Percentiles rank a stretch among this genome's conserved stretches.
These are phyloP conservation scores for Aspergillus leporis DNA, from an alignment of 495 filamentous ascomycete species.

Conservation along the genomic window DNA sequence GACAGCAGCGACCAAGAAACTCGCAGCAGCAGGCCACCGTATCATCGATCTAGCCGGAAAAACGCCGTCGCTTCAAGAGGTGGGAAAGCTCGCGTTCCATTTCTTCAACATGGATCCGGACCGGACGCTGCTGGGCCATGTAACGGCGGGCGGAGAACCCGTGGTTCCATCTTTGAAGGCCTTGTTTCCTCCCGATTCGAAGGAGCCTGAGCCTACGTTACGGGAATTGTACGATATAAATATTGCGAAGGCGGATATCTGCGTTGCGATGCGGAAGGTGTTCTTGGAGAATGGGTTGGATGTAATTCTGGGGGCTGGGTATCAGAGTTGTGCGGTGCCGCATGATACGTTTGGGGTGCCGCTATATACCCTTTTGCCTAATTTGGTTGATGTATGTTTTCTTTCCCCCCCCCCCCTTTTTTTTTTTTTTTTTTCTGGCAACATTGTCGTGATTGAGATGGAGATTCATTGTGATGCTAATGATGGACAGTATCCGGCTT, in stretches of 20 bases:
- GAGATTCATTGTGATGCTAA: constrained; percentile 7
- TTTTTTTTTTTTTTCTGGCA: not conserved
- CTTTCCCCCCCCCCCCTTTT: too few relatives aligned
- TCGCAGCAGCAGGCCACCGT: constrained; percentile 44
- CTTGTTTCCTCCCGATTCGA: constrained; percentile 16
- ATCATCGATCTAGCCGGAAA: constrained; percentile 37
- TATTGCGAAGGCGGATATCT: constrained; percentile 13
- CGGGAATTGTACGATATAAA: constrained; percentile 26
- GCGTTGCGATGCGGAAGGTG: constrained; percentile 24
- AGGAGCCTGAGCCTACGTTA: constrained; percentile 29
- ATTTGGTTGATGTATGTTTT: constrained; percentile 52
- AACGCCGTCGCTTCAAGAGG: constrained; percentile 20
- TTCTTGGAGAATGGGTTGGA: constrained; percentile 40
- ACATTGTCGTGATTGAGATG: too few relatives aligned
- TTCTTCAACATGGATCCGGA: constrained; percentile 30
- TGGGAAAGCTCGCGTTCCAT: constrained; percentile 24
- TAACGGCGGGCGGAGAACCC: constrained; percentile 11
- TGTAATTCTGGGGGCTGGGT: constrained; percentile 45
- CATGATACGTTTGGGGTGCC: constrained; percentile 50
- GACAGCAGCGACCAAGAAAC: constrained; percentile 34
- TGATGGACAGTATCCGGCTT: constrained; percentile 31
- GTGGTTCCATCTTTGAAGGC: constrained; percentile 6
- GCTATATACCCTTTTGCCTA: constrained; percentile 50
- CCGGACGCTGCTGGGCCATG: constrained; percentile 5
- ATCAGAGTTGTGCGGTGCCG: constrained; percentile 46